A percentile compares a stretch with the other conserved stretches of the same genome.
Evolutionary conservation across 106 monocot genomes (phyloP).

Genomic region (Dactylorhiza incarnata): DNA sequence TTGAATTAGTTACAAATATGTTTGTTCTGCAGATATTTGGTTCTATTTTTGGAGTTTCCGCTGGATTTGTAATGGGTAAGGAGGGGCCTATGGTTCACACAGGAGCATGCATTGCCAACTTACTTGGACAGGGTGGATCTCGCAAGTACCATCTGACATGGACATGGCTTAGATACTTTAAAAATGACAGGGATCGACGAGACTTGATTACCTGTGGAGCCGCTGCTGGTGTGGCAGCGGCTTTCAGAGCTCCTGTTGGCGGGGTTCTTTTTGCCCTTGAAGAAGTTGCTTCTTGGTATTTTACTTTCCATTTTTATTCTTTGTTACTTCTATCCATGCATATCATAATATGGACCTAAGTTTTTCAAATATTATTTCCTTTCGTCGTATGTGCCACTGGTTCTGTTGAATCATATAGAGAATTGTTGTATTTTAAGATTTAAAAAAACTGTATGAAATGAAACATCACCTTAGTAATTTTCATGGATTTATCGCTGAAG

Average conservation of each 20-base stretch:
- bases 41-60: constrained; percentile 82
- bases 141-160: constrained; percentile 91
- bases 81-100: constrained; percentile 99
- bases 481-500: neutral
- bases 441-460: neutral
- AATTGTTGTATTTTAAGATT: neutral
- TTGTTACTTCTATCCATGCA: neutral
- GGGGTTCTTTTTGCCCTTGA: constrained; percentile 98
- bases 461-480: neutral
- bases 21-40: constrained; percentile 68
- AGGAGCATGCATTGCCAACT: constrained; percentile 85
- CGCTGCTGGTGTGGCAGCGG: constrained; percentile 95
- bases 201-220: constrained; percentile 95
- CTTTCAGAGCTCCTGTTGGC: constrained; percentile 95
- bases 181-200: constrained; percentile 84
- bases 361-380: neutral
- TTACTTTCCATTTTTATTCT: neutral
- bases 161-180: constrained; percentile 89
- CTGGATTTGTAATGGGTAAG: constrained; percentile 90
- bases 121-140: constrained; percentile 95
- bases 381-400: neutral
- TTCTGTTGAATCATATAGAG: neutral
- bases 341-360: neutral
- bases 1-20: neutral
- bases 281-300: constrained; percentile 95